phyloP scores from a whole-genome alignment of 1,284 basidiomycete genomes.

The Inonotus obliquus region DNA sequence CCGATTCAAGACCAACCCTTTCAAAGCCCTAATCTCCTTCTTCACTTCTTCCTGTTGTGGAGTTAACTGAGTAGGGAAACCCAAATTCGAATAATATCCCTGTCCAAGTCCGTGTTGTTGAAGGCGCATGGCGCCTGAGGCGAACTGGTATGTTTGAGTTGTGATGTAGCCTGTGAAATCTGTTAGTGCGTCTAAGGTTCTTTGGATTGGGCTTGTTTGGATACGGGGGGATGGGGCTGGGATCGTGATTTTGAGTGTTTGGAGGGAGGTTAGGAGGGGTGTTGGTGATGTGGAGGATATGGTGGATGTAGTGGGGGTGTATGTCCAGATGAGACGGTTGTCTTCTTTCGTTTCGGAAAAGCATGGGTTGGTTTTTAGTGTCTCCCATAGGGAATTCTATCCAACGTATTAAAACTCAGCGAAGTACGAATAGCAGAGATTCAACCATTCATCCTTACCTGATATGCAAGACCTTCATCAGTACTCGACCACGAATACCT shows the following conservation, averaged over 20 bases:
- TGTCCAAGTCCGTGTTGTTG: constrained; percentile 24
- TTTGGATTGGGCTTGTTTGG: constrained; percentile 34
- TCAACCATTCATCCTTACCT: constrained; percentile 37
- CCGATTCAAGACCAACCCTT: constrained; percentile 65
- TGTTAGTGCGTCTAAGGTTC: constrained; percentile 51
- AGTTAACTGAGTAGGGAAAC: constrained; percentile 19
- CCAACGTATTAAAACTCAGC: not conserved
- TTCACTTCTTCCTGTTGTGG: constrained; percentile 58
- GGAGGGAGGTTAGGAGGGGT: constrained; percentile 44
- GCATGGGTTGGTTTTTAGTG: constrained; percentile 46
- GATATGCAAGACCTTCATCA: constrained; percentile 44
- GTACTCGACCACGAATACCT: constrained; percentile 52
- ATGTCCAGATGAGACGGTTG: constrained; percentile 46
- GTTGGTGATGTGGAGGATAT: constrained; percentile 32
- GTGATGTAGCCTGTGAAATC: constrained; percentile 67
- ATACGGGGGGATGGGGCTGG: constrained; percentile 30
- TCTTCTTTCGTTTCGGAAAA: constrained; percentile 36
- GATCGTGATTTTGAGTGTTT: constrained; percentile 40
- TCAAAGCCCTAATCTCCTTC: constrained; percentile 60
- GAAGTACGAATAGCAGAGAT: not conserved
- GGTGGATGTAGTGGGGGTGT: constrained; percentile 32
- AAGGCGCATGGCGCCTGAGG: constrained; percentile 28
- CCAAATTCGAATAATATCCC: not conserved
- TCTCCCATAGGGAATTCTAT: constrained; percentile 57
- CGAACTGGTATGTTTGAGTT: constrained; percentile 51